Evolutionary conservation across 345 rosid genomes (phyloP).

Genomic region (Moricandia moricandioides): DNA sequence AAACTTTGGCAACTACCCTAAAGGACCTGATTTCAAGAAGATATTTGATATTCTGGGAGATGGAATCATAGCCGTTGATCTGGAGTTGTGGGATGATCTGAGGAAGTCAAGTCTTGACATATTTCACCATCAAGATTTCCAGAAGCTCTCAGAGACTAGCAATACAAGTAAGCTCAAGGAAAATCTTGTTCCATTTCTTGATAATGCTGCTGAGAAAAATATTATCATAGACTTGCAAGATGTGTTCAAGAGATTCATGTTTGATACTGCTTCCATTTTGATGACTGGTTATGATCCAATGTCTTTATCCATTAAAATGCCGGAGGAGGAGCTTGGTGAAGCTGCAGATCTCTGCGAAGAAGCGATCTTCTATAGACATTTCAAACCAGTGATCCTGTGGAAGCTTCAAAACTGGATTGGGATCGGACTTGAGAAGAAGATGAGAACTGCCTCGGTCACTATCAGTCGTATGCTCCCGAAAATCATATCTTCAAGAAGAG

Average conservation of each 20-base stretch:
- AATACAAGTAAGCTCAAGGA: slow-evolving; percentile 14
- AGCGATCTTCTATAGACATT: not conserved
- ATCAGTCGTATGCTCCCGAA: not conserved
- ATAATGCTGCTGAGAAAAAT: not conserved
- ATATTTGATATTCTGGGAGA: slow-evolving; percentile 20
- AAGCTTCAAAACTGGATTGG: slow-evolving; percentile 12
- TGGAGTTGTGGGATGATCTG: slow-evolving; percentile 11
- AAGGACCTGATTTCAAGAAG: slow-evolving; percentile 18
- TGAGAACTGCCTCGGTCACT: slow-evolving; percentile 17
- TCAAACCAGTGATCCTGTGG: slow-evolving; percentile 5
- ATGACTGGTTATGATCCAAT: slow-evolving; percentile 18
- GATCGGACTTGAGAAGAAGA: not conserved
- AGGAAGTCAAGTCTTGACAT: slow-evolving; percentile 11
- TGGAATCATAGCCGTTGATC: not conserved
- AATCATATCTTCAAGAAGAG: slow-evolving; percentile 3
- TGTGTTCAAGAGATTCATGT: slow-evolving; percentile 32
- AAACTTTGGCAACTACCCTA: slow-evolving; percentile 21
- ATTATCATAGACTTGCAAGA: slow-evolving; percentile 31
- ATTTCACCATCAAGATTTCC: slow-evolving; percentile 14
- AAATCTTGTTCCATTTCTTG: slow-evolving; percentile 7
- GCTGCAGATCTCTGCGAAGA: slow-evolving; percentile 9
- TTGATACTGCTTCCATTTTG: slow-evolving; percentile 27
- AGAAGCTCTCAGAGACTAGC: not conserved
- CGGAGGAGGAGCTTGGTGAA: not conserved
- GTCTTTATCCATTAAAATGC: slow-evolving; percentile 1